Evolutionary conservation across 805 yeast genomes (phyloP).

Genomic region (Candida wancherniae): DNA sequence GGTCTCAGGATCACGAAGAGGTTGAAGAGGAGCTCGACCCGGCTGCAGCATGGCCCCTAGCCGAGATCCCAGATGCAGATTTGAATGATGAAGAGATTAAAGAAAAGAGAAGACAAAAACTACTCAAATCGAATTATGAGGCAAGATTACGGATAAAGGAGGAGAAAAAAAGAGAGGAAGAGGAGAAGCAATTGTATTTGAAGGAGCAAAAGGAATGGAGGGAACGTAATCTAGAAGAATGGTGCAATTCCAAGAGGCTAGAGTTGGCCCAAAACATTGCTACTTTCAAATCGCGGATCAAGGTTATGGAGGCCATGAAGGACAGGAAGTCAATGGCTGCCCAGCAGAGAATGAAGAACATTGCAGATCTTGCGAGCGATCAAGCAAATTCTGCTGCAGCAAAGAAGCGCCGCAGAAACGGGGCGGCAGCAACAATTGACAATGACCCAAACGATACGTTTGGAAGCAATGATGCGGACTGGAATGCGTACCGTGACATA

Average conservation of each 20-base stretch:
- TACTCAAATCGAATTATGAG: slow-evolving; percentile 81
- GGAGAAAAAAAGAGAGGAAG: slow-evolving; percentile 65
- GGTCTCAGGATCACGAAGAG: slow-evolving; percentile 57
- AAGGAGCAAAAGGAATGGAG: slow-evolving; percentile 76
- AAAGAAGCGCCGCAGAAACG: slow-evolving; percentile 37
- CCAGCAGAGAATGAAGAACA: slow-evolving; percentile 85
- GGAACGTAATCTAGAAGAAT: slow-evolving; percentile 61
- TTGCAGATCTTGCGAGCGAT: slow-evolving; percentile 81
- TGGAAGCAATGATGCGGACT: slow-evolving; percentile 94
- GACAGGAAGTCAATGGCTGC: slow-evolving; percentile 91
- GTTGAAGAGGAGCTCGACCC: slow-evolving; percentile 39
- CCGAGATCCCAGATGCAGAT: slow-evolving; percentile 81
- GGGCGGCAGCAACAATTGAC: slow-evolving; percentile 62
- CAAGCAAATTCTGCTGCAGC: slow-evolving; percentile 44
- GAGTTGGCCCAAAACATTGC: slow-evolving; percentile 58
- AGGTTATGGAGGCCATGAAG: slow-evolving; percentile 69
- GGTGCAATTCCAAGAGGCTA: slow-evolving; percentile 71
- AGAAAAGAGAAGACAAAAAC: slow-evolving; percentile 79
- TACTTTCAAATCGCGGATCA: slow-evolving; percentile 59
- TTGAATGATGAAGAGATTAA: slow-evolving; percentile 73
- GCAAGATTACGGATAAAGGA: slow-evolving; percentile 80
- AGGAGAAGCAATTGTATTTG: slow-evolving; percentile 55
- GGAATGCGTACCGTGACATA: slow-evolving; percentile 86
- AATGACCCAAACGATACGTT: slow-evolving; percentile 91
- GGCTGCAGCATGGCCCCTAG: slow-evolving; percentile 59